phyloP scores from a whole-genome alignment of 352 stramenopile genomes.

The Pythium insidiosum region DNA sequence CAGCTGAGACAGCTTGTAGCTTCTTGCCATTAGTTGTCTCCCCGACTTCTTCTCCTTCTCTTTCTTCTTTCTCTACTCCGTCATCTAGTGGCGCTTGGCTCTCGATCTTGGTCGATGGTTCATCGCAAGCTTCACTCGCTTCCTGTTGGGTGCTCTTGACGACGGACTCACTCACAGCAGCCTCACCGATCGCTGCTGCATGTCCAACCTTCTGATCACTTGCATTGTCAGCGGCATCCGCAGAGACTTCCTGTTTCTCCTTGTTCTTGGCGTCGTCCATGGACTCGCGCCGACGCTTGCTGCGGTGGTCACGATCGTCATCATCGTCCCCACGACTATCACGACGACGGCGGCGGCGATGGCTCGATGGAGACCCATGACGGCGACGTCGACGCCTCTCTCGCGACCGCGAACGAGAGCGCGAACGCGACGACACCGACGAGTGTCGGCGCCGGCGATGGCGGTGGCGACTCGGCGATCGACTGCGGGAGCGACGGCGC shows the following conservation, averaged over 20 bases:
- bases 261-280: neutral
- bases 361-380: neutral
- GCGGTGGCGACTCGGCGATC: constrained; percentile 7
- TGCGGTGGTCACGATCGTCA: neutral
- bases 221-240: too few species aligned
- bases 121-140: too few species aligned
- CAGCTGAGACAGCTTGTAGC: too few species aligned
- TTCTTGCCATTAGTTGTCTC: too few species aligned
- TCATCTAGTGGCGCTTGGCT: too few species aligned
- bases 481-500: constrained; percentile 11
- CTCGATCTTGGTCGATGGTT: too few species aligned
- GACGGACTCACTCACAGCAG: too few species aligned
- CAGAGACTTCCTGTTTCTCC: neutral
- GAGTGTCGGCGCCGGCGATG: neutral
- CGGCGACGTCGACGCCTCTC: neutral
- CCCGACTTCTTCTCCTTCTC: too few species aligned
- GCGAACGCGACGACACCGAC: constrained; percentile 6
- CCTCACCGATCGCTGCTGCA: too few species aligned
- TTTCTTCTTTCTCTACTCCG: too few species aligned
- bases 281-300: neutral
- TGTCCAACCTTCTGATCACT: too few species aligned
- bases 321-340: constrained; percentile 3
- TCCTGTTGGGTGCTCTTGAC: too few species aligned
- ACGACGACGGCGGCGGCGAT: constrained; percentile 9
- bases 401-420: constrained; percentile 1